A percentile compares a stretch with the other conserved stretches of the same genome.
phyloP scores from a whole-genome alignment of 345 rosid species.

The Bruguiera sexangula region DNA sequence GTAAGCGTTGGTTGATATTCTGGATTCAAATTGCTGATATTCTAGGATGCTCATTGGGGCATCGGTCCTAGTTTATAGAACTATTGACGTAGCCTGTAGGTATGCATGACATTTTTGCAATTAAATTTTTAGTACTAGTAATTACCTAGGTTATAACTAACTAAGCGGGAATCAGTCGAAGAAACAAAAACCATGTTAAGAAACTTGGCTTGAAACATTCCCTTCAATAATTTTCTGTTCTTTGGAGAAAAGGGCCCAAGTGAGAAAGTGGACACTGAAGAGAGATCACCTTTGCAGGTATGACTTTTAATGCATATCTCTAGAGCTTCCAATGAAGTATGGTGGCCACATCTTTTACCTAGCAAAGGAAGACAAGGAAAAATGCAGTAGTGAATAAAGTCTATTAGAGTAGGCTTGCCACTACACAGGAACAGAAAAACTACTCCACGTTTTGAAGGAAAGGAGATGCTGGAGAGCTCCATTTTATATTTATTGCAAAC shows the following conservation, averaged over 20 bases:
- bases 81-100: no score
- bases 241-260: constrained; percentile 16
- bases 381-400: constrained; percentile 44
- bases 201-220: constrained; percentile 13
- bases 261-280: constrained; percentile 19
- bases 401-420: constrained; percentile 17
- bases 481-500: constrained; percentile 15
- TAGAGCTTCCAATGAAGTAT: constrained; percentile 98
- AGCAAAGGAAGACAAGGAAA: constrained; percentile 37
- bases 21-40: no score
- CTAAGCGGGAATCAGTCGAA: not conserved
- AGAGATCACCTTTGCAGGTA: constrained; percentile 34
- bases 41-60: no score
- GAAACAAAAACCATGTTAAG: constrained; percentile 12
- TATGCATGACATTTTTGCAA: no score
- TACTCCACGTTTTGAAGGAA: not conserved
- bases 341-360: constrained; percentile 99
- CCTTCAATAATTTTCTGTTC: constrained; percentile 7
- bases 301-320: constrained; percentile 34
- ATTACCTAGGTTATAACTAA: not conserved
- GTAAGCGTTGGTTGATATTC: no score
- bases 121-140: not conserved
- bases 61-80: no score
- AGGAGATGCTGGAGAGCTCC: constrained; percentile 6
- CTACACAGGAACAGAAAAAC: constrained; percentile 1